Evolutionary conservation across 306 rosid species (phyloP).

Genomic region (Ormosia emarginata): DNA sequence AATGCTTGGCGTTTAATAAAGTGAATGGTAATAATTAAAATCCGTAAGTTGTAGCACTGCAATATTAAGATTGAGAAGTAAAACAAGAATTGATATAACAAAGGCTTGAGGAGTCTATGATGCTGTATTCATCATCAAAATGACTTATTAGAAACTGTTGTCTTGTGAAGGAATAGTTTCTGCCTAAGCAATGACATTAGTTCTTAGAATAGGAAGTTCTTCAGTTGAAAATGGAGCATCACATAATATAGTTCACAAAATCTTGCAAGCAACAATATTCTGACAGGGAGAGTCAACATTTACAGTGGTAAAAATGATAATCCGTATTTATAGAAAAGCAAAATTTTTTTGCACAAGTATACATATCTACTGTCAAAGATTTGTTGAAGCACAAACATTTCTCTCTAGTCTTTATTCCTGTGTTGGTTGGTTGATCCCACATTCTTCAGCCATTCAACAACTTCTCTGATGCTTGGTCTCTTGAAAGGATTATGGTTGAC

Average conservation of each 20-base stretch:
- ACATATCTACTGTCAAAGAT: slow-evolving; percentile 40
- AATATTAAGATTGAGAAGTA: slow-evolving; percentile 9
- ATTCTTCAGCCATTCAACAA: slow-evolving; percentile 76
- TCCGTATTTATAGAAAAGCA: slow-evolving; percentile 44
- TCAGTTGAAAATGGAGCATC: slow-evolving; percentile 27
- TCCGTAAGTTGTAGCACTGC: background rate
- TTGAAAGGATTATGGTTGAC: slow-evolving; percentile 71
- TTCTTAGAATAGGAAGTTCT: slow-evolving; percentile 12
- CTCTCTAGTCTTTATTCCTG: slow-evolving; percentile 52
- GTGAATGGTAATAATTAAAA: background rate
- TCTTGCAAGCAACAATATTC: slow-evolving; percentile 31
- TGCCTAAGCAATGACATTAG: slow-evolving; percentile 13
- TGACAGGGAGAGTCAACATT: slow-evolving; percentile 32
- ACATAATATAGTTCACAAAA: slow-evolving; percentile 28
- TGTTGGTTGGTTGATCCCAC: slow-evolving; percentile 46
- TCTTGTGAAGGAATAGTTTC: background rate
- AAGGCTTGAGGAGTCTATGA: background rate
- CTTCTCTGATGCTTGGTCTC: slow-evolving; percentile 85
- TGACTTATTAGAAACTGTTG: background rate
- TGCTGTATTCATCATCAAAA: slow-evolving; percentile 16
- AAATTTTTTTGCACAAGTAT: slow-evolving; percentile 53
- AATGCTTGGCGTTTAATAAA: background rate
- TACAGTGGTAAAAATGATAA: slow-evolving; percentile 43
- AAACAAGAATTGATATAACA: slow-evolving; percentile 11
- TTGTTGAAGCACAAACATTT: slow-evolving; percentile 15